Evolutionary conservation across 495 filamentous ascomycete genomes (phyloP), one percentile per base, ranked within the genome.

Genomic region (Massariosphaeria phaeospora): DNA sequence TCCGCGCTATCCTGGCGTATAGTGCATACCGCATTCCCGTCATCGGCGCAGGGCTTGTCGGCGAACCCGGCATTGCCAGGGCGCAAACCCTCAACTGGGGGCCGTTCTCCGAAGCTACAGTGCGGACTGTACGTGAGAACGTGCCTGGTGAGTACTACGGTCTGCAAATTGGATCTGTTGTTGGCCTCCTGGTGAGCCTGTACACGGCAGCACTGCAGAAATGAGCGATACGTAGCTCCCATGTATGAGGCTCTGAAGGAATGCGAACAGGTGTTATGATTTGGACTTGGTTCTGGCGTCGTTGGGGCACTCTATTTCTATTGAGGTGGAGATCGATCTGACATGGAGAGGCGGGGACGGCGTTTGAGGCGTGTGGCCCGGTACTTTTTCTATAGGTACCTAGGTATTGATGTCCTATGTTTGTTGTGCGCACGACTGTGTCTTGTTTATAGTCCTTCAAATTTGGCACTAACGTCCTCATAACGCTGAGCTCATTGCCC

Each of bases 131-230:
- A 57, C 79, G 84, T 57, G 69, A 65, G 1, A 76, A 85, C 4
- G 72, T 94, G 44, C 86, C 84, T 39, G 88, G 86, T 24, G 83
- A 84, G 20, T 86, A 78, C 69, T 66, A 75, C 50, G 86, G 87
- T 39, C 72, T 91, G 45, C 48, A 93, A 26, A 81, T 84, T 25
- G 88, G 88, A 0, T 73, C 84, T 24, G 80, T 76, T 17, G 83
- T 94, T 52, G 84, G 85, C 13, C 75, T 76, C 15, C 53, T 96
- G 25, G 74, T 80, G 29, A 83, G 83, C 38, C 61, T 96, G 46
- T 96, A 94, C 67, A 89, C 95, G 64, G 90, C 88, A 10, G 82
- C 90, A 55, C 69, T 93, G 69, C 83, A 79, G 73, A 89, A 85
- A 44, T 44, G 20, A 44, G 7, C 8, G 23, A 26, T 26, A 13